Percentiles rank a stretch among this genome's conserved stretches.
These are phyloP conservation scores for Ophiocordyceps sinensis DNA, from an alignment of 2,329 filamentous ascomycete genomes.

Conservation along the genomic window DNA sequence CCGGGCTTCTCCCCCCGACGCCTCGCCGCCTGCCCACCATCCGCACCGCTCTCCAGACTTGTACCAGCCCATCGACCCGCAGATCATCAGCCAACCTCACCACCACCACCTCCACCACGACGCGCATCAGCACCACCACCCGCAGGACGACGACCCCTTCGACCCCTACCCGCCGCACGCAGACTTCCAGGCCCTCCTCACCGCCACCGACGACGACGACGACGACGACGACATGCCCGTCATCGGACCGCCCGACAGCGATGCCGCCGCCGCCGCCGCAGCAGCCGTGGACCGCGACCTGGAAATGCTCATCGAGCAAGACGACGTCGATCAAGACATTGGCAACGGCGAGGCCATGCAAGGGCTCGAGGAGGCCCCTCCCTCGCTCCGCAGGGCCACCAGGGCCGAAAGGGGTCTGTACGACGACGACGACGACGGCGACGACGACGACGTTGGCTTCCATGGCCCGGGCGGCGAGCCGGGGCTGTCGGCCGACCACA, in stretches of 20 bases:
- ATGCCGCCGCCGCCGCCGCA: slow-evolving; percentile 12
- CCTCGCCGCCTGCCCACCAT: slow-evolving; percentile 7
- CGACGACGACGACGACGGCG: background rate
- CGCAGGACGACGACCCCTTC: slow-evolving; percentile 20
- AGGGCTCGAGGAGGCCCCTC: slow-evolving; percentile 4
- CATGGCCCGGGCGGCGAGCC: background rate
- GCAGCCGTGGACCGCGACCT: slow-evolving; percentile 33
- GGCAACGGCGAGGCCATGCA: slow-evolving; percentile 4
- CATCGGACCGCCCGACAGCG: slow-evolving; percentile 7
- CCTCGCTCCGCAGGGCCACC: background rate
- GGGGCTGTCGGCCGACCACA: background rate
- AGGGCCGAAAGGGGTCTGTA: background rate
- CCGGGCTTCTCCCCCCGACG: background rate
- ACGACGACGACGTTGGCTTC: background rate
- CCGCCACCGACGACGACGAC: slow-evolving; percentile 28
- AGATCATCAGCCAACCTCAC: slow-evolving; percentile 34
- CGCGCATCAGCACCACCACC: slow-evolving; percentile 9
- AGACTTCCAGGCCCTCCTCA: slow-evolving; percentile 39
- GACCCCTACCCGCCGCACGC: slow-evolving; percentile 27
- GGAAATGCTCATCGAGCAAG: slow-evolving; percentile 36
- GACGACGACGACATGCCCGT: slow-evolving; percentile 12
- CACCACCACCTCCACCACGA: slow-evolving; percentile 13
- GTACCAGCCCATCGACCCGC: slow-evolving; percentile 45
- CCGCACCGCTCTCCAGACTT: slow-evolving; percentile 16
- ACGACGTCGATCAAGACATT: slow-evolving; percentile 27